A percentile compares a stretch with the other conserved stretches of the same genome.
phyloP scores from a whole-genome alignment of 805 yeast genomes.

The Candida ficus region DNA sequence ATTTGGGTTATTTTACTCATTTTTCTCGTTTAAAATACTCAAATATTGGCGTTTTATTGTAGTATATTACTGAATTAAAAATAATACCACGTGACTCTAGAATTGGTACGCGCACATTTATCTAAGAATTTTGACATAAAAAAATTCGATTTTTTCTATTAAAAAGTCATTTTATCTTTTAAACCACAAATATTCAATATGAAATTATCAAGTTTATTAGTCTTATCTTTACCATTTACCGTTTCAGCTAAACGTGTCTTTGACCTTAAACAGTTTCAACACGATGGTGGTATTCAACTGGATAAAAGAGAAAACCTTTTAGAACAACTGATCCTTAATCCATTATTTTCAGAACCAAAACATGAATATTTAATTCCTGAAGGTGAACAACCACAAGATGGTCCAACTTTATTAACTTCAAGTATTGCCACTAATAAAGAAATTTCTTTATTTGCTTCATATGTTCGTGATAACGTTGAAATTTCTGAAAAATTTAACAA shows the following conservation, averaged over 20 bases:
- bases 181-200: background rate
- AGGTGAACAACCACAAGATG: conserved; percentile 26
- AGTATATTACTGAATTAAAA: too few relatives aligned
- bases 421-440: conserved; percentile 29
- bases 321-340: conserved; percentile 6
- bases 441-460: conserved; percentile 61
- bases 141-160: background rate
- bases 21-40: too few relatives aligned
- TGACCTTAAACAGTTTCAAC: background rate
- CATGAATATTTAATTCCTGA: conserved; percentile 16
- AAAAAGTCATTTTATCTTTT: background rate
- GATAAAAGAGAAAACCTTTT: too few relatives aligned
- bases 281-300: background rate
- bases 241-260: background rate
- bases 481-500: conserved; percentile 45
- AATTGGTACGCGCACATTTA: too few relatives aligned
- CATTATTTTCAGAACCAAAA: conserved; percentile 18
- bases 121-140: too few relatives aligned
- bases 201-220: background rate
- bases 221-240: background rate
- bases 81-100: too few relatives aligned
- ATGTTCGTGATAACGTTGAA: conserved; percentile 58
- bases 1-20: too few relatives aligned
- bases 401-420: conserved; percentile 27
- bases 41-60: too few relatives aligned